Evolutionary conservation across 768 basidiomycete species (phyloP).

Genomic region (Trametes maxima): DNA sequence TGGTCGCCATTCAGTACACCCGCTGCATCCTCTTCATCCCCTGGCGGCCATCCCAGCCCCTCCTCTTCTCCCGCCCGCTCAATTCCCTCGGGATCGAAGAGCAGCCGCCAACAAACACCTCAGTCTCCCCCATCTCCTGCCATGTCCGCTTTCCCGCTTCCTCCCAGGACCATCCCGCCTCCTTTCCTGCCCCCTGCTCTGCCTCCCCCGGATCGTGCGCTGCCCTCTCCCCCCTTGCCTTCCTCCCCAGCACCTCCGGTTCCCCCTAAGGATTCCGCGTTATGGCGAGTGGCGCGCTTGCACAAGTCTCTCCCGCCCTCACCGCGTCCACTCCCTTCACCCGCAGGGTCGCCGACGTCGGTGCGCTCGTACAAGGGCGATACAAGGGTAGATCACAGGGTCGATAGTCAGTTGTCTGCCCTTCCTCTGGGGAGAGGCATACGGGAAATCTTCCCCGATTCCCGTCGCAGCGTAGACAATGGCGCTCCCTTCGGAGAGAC

Average conservation of each 20-base stretch:
- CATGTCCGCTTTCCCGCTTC: conserved; percentile 6
- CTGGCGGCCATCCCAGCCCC: neutral
- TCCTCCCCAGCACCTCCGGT: neutral
- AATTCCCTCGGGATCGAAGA: neutral
- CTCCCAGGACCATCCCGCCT: conserved; percentile 1
- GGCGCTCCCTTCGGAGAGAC: too few species aligned
- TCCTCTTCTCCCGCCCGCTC: neutral
- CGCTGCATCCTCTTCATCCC: neutral
- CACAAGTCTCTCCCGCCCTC: conserved; percentile 20
- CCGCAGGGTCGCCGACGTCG: neutral
- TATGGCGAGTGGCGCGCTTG: neutral
- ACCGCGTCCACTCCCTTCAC: neutral
- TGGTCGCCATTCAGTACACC: conserved; percentile 17
- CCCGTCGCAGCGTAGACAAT: neutral
- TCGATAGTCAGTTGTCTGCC: neutral
- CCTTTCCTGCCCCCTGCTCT: neutral
- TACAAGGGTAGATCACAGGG: neutral
- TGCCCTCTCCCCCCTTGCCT: neutral
- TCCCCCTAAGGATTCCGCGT: conserved; percentile 13
- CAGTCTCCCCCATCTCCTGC: neutral
- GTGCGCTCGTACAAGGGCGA: neutral
- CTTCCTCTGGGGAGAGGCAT: conserved; percentile 7
- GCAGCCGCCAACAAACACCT: neutral
- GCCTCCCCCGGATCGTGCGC: conserved; percentile 11
- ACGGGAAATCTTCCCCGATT: neutral